Evolutionary conservation across 352 stramenopile species (phyloP).

Genomic region (Phytophthora multivora): DNA sequence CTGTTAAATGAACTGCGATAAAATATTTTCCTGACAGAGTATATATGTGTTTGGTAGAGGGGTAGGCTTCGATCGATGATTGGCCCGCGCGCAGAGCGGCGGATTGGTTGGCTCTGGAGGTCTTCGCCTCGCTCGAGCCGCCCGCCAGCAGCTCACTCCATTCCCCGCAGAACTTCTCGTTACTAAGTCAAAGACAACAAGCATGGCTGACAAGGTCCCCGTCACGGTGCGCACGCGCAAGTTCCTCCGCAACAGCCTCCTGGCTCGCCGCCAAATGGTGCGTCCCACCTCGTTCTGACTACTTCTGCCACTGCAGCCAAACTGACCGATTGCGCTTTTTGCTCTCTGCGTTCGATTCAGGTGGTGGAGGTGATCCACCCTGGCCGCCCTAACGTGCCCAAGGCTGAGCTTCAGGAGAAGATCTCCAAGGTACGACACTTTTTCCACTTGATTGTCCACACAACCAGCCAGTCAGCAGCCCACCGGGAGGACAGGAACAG

Average conservation of each 20-base stretch:
- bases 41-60: background rate
- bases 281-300: constrained; percentile 9
- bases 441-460: background rate
- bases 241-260: constrained; percentile 98
- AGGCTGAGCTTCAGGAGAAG: constrained; percentile 98
- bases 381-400: constrained; percentile 96
- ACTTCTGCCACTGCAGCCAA: too few relatives aligned
- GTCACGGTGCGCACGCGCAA: constrained; percentile 99
- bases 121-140: constrained; percentile 24
- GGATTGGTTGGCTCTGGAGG: constrained; percentile 84
- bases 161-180: constrained; percentile 75
- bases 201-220: constrained; percentile 92
- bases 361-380: constrained; percentile 99
- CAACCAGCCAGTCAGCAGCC: constrained; percentile 1
- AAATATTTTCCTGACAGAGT: background rate
- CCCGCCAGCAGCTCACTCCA: constrained; percentile 40
- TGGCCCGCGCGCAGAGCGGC: constrained; percentile 38
- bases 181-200: constrained; percentile 69
- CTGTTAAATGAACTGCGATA: background rate
- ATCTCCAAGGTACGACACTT: constrained; percentile 91
- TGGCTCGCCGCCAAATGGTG: constrained; percentile 98
- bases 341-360: constrained; percentile 39
- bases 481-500: constrained; percentile 11
- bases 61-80: constrained; percentile 33
- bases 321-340: background rate